Evolutionary conservation across 208 protist species (phyloP).

Genomic region (Leptomonas pyrrhocoris): DNA sequence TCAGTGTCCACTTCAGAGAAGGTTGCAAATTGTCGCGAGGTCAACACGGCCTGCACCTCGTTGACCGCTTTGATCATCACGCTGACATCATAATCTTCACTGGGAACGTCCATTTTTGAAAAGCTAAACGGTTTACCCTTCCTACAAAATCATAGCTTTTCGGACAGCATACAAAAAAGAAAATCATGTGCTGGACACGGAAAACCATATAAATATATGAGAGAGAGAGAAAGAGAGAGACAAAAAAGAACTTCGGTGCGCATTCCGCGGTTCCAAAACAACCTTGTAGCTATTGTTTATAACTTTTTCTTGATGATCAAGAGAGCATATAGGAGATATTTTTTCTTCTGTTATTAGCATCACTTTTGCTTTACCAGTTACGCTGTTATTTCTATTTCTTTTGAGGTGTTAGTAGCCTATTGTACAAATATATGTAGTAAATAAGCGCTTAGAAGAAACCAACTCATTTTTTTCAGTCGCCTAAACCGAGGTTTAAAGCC

Average conservation of each 20-base stretch:
- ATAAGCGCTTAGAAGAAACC: too few species aligned
- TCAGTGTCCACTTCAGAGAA: conserved; percentile 85
- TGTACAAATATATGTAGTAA: too few species aligned
- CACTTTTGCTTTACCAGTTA: too few species aligned
- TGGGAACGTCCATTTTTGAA: conserved; percentile 71
- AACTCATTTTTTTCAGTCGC: too few species aligned
- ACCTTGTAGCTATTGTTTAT: too few species aligned
- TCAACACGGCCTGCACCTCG: conserved; percentile 68
- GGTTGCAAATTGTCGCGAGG: conserved; percentile 58
- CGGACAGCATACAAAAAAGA: background rate
- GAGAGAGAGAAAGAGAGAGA: background rate
- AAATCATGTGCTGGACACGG: background rate
- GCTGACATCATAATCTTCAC: conserved; percentile 78
- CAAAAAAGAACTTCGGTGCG: background rate
- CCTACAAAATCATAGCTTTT: background rate
- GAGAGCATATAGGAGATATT: too few species aligned
- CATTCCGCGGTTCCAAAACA: too few species aligned
- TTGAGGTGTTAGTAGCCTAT: too few species aligned
- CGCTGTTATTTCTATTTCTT: too few species aligned
- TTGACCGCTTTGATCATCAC: conserved; percentile 74
- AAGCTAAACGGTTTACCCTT: background rate
- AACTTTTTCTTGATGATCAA: background rate
- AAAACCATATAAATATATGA: background rate
- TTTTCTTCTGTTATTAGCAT: too few species aligned
- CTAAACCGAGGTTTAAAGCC: background rate